These are phyloP conservation scores for Mucor saturninus DNA, from an alignment of 371 early-diverging fungal genomes.

Conservation along the genomic window DNA sequence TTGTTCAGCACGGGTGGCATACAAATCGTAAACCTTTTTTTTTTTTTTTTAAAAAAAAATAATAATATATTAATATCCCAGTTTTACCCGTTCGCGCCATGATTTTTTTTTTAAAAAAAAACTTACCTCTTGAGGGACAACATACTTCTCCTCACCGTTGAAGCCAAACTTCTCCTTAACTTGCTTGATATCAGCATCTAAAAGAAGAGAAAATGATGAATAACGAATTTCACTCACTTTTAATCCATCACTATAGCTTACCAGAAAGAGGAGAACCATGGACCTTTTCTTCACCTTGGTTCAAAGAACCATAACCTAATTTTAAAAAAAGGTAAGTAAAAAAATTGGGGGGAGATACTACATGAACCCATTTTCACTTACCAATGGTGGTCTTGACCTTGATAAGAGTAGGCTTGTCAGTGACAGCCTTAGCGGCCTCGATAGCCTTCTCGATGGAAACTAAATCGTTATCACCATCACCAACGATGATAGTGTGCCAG, in stretches of 20 bases:
- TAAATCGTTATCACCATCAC: constrained; percentile 86
- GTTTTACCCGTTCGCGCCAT: not conserved
- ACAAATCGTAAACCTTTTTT: constrained; percentile 66
- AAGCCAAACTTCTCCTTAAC: constrained; percentile 90
- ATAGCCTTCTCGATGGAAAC: constrained; percentile 76
- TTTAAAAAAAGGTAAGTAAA: not conserved
- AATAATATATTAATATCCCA: not conserved
- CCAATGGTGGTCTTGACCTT: constrained; percentile 84
- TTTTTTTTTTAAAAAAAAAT: not conserved
- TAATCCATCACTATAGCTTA: constrained; percentile 21
- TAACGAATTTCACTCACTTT: not conserved
- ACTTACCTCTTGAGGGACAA: constrained; percentile 65
- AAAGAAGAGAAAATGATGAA: not conserved
- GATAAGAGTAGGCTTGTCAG: constrained; percentile 89
- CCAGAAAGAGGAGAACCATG: constrained; percentile 90
- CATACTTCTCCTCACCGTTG: constrained; percentile 75
- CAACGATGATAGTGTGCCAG: constrained; percentile 87
- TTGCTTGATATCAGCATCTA: constrained; percentile 85
- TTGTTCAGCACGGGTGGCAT: constrained; percentile 59
- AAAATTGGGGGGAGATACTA: not conserved
- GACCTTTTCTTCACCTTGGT: constrained; percentile 89
- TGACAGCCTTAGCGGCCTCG: constrained; percentile 80
- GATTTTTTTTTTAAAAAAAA: not conserved
- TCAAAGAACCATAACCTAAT: constrained; percentile 79
- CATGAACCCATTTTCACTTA: constrained; percentile 44